Percentiles rank a stretch among this genome's conserved stretches.
These are phyloP conservation scores for Bryum argenteum DNA, from an alignment of 225 moss, liverwort and hornwort genomes.

Conservation along the genomic window DNA sequence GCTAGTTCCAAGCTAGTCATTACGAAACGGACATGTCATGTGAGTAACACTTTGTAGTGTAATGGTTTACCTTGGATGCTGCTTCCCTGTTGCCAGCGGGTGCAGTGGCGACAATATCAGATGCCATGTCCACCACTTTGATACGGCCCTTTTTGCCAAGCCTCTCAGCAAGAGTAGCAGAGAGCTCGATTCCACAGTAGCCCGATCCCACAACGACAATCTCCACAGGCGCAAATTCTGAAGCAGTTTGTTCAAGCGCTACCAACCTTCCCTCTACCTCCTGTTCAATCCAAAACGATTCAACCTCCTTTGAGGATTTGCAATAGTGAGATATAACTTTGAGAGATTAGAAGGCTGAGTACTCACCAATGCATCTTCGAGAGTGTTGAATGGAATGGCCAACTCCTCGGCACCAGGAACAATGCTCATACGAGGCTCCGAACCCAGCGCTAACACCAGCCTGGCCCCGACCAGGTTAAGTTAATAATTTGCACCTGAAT, in stretches of 20 bases:
- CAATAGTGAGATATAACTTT: too few species aligned
- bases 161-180: slow-evolving; percentile 91
- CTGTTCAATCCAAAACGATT: slow-evolving; percentile 37
- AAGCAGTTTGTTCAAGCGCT: slow-evolving; percentile 63
- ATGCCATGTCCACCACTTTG: slow-evolving; percentile 75
- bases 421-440: slow-evolving; percentile 79
- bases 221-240: slow-evolving; percentile 54
- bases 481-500: slow-evolving; percentile 56
- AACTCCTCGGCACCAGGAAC: slow-evolving; percentile 81
- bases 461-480: slow-evolving; percentile 65
- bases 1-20: too few species aligned
- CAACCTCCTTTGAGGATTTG: too few species aligned
- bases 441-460: slow-evolving; percentile 93
- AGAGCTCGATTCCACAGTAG: slow-evolving; percentile 83
- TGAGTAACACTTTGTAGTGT: too few species aligned
- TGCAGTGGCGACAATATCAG: slow-evolving; percentile 75
- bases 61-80: slow-evolving; percentile 61
- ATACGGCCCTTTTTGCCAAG: slow-evolving; percentile 74
- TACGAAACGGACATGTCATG: too few species aligned
- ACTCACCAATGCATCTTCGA: slow-evolving; percentile 85
- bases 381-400: slow-evolving; percentile 76
- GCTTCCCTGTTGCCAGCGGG: slow-evolving; percentile 89
- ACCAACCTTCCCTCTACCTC: slow-evolving; percentile 83
- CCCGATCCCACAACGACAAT: slow-evolving; percentile 93
- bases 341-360: neutral